A percentile compares a stretch with the other conserved stretches of the same genome.
Conservation (phyloP, 2,329 filamentous ascomycete genomes). For the Ceratocystis colombiana region DNA sequence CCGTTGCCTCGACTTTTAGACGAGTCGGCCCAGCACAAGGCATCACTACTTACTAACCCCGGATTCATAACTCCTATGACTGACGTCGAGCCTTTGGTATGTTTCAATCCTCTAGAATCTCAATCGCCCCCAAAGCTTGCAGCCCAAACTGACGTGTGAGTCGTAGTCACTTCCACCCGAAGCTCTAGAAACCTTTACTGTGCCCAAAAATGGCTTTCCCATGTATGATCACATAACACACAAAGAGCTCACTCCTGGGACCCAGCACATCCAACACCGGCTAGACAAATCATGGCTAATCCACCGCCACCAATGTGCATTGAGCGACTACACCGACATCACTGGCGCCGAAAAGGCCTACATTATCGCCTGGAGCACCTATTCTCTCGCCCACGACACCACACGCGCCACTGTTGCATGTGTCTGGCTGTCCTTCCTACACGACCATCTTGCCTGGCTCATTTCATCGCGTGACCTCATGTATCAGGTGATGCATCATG, state of each 20-base stretch:
- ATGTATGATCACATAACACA: slow-evolving; percentile 51
- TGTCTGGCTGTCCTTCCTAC: slow-evolving; percentile 44
- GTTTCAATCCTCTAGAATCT: not conserved
- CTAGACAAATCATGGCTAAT: slow-evolving; percentile 46
- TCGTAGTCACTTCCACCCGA: slow-evolving; percentile 12
- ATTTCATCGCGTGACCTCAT: slow-evolving; percentile 39
- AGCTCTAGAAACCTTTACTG: slow-evolving; percentile 34
- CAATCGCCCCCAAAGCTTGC: not conserved
- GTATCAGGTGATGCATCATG: slow-evolving; percentile 47
- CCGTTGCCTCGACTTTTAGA: slow-evolving; percentile 8
- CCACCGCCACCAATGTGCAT: slow-evolving; percentile 49
- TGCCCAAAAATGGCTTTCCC: slow-evolving; percentile 38
- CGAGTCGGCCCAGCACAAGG: not conserved
- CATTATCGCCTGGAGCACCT: slow-evolving; percentile 49
- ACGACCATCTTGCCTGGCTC: slow-evolving; percentile 45
- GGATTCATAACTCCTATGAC: slow-evolving; percentile 1
- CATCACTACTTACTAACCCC: slow-evolving; percentile 2
- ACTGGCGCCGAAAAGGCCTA: slow-evolving; percentile 47
- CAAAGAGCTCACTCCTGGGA: slow-evolving; percentile 40
- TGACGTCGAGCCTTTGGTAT: slow-evolving; percentile 8
- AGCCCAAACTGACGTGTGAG: not conserved
- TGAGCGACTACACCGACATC: slow-evolving; percentile 49
- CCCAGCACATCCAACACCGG: slow-evolving; percentile 37
- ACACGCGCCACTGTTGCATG: slow-evolving; percentile 44
- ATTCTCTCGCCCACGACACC: slow-evolving; percentile 42